phyloP scores from a whole-genome alignment of 768 basidiomycete species.

The Melanogaster broomeanus region DNA sequence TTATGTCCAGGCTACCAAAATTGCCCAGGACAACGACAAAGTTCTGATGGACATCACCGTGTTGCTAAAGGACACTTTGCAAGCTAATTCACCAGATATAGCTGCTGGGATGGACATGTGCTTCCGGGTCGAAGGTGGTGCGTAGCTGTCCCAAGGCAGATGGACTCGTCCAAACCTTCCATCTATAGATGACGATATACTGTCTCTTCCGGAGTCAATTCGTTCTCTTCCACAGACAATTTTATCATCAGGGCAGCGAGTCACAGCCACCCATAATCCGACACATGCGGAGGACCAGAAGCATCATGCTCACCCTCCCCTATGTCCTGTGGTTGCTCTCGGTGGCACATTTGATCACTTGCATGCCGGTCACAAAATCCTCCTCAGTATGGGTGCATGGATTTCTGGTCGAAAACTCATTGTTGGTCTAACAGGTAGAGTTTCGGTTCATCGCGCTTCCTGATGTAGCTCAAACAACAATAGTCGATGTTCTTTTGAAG shows the following conservation, averaged over 20 bases:
- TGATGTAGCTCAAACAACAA: conserved; percentile 11
- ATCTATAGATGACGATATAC: conserved; percentile 40
- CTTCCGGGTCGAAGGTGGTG: conserved; percentile 47
- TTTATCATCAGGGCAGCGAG: conserved; percentile 13
- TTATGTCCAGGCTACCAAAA: conserved; percentile 83
- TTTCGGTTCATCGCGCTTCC: conserved; percentile 3
- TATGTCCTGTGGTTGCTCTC: conserved; percentile 73
- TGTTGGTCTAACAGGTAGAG: conserved; percentile 82
- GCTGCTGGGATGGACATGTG: conserved; percentile 42
- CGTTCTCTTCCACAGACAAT: conserved; percentile 34
- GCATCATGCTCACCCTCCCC: conserved; percentile 9
- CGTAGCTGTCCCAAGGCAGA: conserved; percentile 14
- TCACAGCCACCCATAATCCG: conserved; percentile 4
- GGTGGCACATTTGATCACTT: conserved; percentile 99
- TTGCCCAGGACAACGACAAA: conserved; percentile 65
- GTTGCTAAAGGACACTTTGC: conserved; percentile 59
- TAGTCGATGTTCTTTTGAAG: conserved; percentile 69
- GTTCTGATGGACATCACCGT: conserved; percentile 80
- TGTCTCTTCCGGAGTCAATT: conserved; percentile 46
- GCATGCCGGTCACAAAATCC: conserved; percentile 95
- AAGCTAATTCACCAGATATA: conserved; percentile 40
- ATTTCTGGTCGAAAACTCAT: conserved; percentile 80
- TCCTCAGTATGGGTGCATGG: conserved; percentile 90
- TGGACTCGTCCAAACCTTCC: conserved; percentile 5
- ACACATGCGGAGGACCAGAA: not conserved